Base-by-base conservation (phyloP, 1,139 yeast species). In the Suhomyces atakaporum region DNA sequence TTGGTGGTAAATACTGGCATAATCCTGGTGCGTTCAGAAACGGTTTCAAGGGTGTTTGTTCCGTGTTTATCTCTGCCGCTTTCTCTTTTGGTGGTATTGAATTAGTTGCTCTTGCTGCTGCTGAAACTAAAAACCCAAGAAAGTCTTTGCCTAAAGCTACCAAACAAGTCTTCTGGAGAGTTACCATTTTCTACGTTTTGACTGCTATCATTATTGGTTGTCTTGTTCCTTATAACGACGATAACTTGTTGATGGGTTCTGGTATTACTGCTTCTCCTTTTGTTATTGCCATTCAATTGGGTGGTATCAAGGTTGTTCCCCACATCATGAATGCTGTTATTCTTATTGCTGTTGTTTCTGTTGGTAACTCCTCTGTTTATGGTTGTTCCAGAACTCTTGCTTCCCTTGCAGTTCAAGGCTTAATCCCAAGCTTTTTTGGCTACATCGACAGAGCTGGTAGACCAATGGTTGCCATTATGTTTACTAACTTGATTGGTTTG, bases 381-480 rank as follows among this genome's bases (percentile, higher is more conserved):
- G 78, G 78, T 25, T 71, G 78, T 42, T 70, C 79, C 27, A 69
- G 81, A 56, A 69, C 79, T 32, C 62, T 76, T 45, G 76, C 78
- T 35, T 69, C 79, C 15, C 64, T 76, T 57, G 75, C 81, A 3
- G 76, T 66, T 16, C 77, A 74, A 46, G 71, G 69, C n/a, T 63
- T 61, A 54, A 65, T 65, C 40, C 79, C 75, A 21, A 49, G 50
- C 21, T 41, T 55, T 28, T 69, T 77, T 49, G 80, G 73, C 4
- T 79, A 73, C 57, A 69, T 79, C 38, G 84, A 79, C 56, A 63
- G 69, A 39, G 62, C 62, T 30, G 85, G 84, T 14, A 60, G 84
- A 52, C 85, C 84, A 25, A 53, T 78, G 49, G 67, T 70, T 27
- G 75, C 83, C 12, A 69, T 77, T 40, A 37, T 63, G 38, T 58